These are phyloP conservation scores for Lactarius deliciosus DNA, from an alignment of 768 basidiomycete species.

Conservation along the genomic window DNA sequence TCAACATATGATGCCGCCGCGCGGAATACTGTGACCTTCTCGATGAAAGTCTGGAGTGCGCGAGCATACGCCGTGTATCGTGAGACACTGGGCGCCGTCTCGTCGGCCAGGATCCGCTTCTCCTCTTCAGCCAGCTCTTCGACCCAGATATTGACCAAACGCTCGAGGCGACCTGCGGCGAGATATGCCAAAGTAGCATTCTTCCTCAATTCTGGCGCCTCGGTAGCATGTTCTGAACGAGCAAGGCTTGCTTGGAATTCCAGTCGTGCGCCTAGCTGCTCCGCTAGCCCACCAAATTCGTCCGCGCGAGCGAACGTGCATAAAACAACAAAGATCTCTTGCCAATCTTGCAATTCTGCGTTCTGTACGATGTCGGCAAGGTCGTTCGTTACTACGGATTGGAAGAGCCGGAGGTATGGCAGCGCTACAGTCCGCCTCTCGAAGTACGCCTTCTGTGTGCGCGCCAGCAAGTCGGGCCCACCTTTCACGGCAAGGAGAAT, in stretches of 20 bases:
- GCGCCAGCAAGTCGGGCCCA: constrained; percentile 79
- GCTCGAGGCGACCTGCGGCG: constrained; percentile 85
- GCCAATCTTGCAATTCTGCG: constrained; percentile 92
- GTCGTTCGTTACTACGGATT: constrained; percentile 90
- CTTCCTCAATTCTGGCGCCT: constrained; percentile 60
- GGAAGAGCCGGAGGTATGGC: constrained; percentile 92
- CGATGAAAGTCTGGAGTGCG: constrained; percentile 90
- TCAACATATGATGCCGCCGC: constrained; percentile 80
- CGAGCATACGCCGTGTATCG: constrained; percentile 78
- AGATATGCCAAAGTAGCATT: constrained; percentile 93
- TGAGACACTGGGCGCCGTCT: constrained; percentile 46
- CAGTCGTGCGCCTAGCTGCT: constrained; percentile 87
- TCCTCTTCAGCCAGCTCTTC: constrained; percentile 92
- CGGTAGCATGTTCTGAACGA: constrained; percentile 49
- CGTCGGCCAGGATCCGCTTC: constrained; percentile 44
- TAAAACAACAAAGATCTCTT: constrained; percentile 92
- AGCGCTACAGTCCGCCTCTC: constrained; percentile 69
- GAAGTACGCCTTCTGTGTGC: constrained; percentile 93
- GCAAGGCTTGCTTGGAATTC: constrained; percentile 78
- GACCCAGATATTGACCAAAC: constrained; percentile 86
- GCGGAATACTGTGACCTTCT: constrained; percentile 95
- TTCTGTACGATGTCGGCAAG: constrained; percentile 94
- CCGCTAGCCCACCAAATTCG: constrained; percentile 84
- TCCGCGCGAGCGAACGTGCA: constrained; percentile 89
- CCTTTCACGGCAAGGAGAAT: constrained; percentile 91